Conservation (phyloP, 108 stramenopile species). For the Conticribra weissflogii region DNA sequence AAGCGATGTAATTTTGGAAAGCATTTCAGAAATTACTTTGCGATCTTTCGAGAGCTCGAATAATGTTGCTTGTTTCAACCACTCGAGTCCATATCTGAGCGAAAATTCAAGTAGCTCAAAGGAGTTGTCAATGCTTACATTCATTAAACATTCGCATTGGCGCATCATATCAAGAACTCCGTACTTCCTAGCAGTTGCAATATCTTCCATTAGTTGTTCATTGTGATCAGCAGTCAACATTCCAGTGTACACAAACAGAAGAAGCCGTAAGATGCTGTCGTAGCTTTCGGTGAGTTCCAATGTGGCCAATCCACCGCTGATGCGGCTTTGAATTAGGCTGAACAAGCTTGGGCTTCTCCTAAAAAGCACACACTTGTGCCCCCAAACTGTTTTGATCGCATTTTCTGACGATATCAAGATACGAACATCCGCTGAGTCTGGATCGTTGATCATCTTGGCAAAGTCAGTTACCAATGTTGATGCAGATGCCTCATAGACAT, state of each 20-base stretch:
- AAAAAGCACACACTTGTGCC: not conserved
- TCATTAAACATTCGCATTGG: conserved; percentile 3
- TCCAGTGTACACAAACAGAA: conserved; percentile 2
- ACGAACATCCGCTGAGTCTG: not conserved
- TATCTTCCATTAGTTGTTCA: not conserved
- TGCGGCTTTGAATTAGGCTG: not conserved
- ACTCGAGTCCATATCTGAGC: not conserved
- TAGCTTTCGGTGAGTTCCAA: not conserved
- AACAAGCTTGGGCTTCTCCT: not conserved
- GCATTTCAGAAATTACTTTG: not conserved
- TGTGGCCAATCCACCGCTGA: not conserved
- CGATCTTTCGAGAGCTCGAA: not conserved
- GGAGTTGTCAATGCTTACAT: not conserved
- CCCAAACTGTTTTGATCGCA: too few relatives aligned
- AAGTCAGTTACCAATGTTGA: conserved; percentile 3
- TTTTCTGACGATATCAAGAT: not conserved
- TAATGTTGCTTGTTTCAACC: not conserved
- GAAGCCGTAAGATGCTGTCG: not conserved
- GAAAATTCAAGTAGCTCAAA: not conserved
- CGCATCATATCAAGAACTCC: not conserved
- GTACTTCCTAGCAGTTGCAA: not conserved
- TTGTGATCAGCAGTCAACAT: not conserved
- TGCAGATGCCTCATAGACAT: not conserved
- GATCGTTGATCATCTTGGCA: not conserved
- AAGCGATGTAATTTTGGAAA: not conserved